Evolutionary conservation across 768 basidiomycete species (phyloP), one percentile per base, ranked within the genome.

Genomic region (Strobilomyces confusus): DNA sequence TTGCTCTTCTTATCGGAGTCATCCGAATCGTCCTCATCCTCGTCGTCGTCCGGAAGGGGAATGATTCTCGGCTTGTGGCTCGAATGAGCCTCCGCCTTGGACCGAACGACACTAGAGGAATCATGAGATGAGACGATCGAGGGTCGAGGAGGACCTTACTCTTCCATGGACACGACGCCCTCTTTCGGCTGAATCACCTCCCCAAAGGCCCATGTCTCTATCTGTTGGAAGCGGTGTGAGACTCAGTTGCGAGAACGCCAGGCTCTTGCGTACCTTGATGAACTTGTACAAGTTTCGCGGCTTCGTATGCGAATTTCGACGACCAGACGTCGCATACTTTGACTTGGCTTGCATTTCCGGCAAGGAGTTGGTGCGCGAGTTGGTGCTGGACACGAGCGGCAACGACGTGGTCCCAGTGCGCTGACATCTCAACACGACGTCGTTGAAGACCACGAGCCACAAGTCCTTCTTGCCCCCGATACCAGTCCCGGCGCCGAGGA

Each of bases 391-490:
- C 9, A 84, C 87, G 55, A 93, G 68, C 3, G 91, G 91, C 44
- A 93, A 66, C 9, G 86, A 88, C 0, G 97, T 99, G 8, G 87
- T 87, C 11, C 97, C 95, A 2, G 86, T 89, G 49, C 91, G 80
- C 63, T 94, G 91, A 68, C 95, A 98, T 43, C 93, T 81, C 34
- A 99, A 72, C 6, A 93, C 87, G 43, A 99, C 95, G 64, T 99
- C 97, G 51, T 94, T 95, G 76, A 99, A 98, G 14, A 86, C 83
- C 2, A 99, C 91, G 50, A 95, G 78, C 97, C 97, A 99, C 41
- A 93, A 65, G 61, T 99, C 95, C 64, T 87, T 86, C 75, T 88
- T 90, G 30, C 87, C 63, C 65, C 86, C 75, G 26, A 80, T 52
- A n/a, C 77, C 77, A 40, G 75, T 75, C 13, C 78, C 70, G 0